Evolutionary conservation across 2,329 filamentous ascomycete species (phyloP).

Genomic region (Dothistroma pini): DNA sequence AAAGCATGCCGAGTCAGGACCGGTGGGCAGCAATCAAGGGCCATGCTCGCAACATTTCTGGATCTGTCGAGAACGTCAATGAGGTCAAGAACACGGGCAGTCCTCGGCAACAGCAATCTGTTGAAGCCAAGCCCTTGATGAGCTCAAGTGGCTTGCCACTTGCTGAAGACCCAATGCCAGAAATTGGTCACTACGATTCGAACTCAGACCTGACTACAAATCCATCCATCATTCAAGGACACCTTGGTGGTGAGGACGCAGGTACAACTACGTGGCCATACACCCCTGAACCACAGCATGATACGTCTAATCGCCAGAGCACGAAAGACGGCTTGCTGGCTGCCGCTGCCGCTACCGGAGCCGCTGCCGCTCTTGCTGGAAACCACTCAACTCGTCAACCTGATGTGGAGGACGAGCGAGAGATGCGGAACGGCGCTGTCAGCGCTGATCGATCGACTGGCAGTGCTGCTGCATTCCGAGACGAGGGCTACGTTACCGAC

Average conservation of each 20-base stretch:
- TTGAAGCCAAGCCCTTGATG: conserved; percentile 51
- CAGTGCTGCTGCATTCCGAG: conserved; percentile 59
- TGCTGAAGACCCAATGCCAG: conserved; percentile 67
- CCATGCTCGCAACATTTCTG: conserved; percentile 39
- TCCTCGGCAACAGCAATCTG: conserved; percentile 22
- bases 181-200: conserved; percentile 64
- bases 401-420: conserved; percentile 31
- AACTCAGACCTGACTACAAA: conserved; percentile 73
- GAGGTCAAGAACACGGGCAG: conserved; percentile 52
- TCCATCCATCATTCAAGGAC: conserved; percentile 76
- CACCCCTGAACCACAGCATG: conserved; percentile 29
- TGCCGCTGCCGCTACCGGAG: conserved; percentile 29
- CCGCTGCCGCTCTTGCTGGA: conserved; percentile 26
- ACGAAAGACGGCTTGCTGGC: conserved; percentile 20
- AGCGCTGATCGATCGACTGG: conserved; percentile 44
- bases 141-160: conserved; percentile 67
- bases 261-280: conserved; percentile 44
- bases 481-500: conserved; percentile 91
- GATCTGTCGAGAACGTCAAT: conserved; percentile 15
- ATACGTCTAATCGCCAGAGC: conserved; percentile 16
- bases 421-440: conserved; percentile 23
- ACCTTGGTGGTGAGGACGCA: conserved; percentile 58
- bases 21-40: conserved; percentile 40
- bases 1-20: conserved; percentile 31
- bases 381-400: conserved; percentile 36